Base-by-base conservation (phyloP, 148 eudicot species). In the Vaccinium myrtillus region DNA sequence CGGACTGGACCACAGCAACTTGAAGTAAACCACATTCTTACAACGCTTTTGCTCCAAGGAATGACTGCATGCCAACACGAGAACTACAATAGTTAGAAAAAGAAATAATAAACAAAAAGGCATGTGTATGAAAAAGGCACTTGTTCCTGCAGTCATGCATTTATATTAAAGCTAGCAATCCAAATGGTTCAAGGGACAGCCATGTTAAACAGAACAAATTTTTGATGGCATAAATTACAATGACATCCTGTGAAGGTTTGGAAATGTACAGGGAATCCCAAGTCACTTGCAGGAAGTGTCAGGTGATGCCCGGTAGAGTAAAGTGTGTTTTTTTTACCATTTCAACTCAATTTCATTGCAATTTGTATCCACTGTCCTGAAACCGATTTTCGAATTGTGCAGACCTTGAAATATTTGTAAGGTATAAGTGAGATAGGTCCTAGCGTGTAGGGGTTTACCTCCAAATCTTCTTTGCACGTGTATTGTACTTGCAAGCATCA, bases 31-130 rank as follows among this genome's bases (percentile, higher is more conserved):
- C 16, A 69, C 13, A 18, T 14, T 27, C 43, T 27, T 69, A 69
- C 8, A 14, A 69, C 8, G 14, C 36, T 69, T 69, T 69, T 69
- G 39, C 74, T 27, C 74, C 74, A 69, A 69, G 74, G 74, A 69
- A 69, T 16, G 74, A 69, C 74, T 69, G 74, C 74, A 69, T 23
- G 74, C 74, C 74, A 14, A 69, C 39, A 69, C 16, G 27, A 69
- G 18, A 69, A 69, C 6, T 23, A 67, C 9, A 67, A 67, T 14
- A 10, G 15, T 67, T 67, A 12, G 8, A 23, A 10, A 23, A 23
- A 59, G 65, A 25, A 14, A 27, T 12, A 67, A 27, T 27, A 67
- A 67, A 67, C 73, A 10, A 36, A 12, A 67, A 67, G 73, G 73
- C 16, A 3, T 11, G 71, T 12, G 25, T 13, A 67, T 6, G 25